Evolutionary conservation across 352 stramenopile species (phyloP), one percentile per base, ranked within the genome.

Genomic region (Pythium rishiriense): DNA sequence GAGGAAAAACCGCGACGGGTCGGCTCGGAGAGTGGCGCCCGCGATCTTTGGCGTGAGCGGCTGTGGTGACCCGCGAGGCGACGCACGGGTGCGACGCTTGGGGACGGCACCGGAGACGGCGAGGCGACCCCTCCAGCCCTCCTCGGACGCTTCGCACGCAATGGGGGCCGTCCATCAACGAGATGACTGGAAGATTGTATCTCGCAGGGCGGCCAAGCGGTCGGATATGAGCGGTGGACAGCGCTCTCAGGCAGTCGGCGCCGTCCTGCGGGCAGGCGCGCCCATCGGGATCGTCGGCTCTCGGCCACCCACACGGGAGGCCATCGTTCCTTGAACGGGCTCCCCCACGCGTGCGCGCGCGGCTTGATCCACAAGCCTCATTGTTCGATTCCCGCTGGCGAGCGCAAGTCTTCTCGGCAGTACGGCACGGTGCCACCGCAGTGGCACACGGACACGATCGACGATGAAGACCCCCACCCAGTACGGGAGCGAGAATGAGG

Each of bases 401-500:
- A 70, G 49, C 50, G 53, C 75, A 75, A 63, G 64, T 66, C 66
- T 35, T 22, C 28, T 54, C 43, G 39, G 24, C 43, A 25, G 24
- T 11, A 55, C 47, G 24, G 41, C n/a, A 12, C 37, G 48, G 50
- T 31, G 11, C 8, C 9, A 19, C 9, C 19, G 17, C 37, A 43
- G 31, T 33, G 53, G 42, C 39, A 51, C 45, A 37, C 17, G 29
- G 17, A 47, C 45, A 63, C 29, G 5, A 47, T 45, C n/a, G 8
- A 73, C 52, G 37, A 87, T 88, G 77, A 87, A 88, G 73, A 73
- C 67, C 58, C 71, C 76, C 22, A 76, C 58, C 26, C 64, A 68
- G 47, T 88, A 88, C 69, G 77, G 77, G 43, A 84, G 69, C 39
- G 70, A 84, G 48, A 88, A 85, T 66, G 79, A 87, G 62, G 76